Base-by-base conservation (phyloP, 345 rosid genomes). In the Brassica incana region DNA sequence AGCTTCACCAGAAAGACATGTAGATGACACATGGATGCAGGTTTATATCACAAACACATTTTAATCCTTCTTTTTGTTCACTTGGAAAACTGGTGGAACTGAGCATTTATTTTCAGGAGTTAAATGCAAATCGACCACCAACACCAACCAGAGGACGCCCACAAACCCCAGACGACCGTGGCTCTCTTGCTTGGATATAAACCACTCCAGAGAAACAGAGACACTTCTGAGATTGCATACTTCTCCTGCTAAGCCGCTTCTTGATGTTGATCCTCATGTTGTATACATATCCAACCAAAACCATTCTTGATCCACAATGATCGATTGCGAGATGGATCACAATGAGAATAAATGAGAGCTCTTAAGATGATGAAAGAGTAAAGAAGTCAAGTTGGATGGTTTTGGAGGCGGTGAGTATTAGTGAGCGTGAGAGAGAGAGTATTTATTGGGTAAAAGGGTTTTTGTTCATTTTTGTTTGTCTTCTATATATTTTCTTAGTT, bases 21-120 rank as follows among this genome's bases (percentile, higher is more conserved):
- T 84, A 23, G 99, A 95, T 76, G 98, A 95, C 84, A 93, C 97
- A 38, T 95, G 98, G 99, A 93, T 95, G 99, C 99, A 95, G 98
- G 99, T 95, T 63, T 75, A 36, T 14, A 76, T 50, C 23, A 60
- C 33, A 25, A 15, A 75, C 58, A 65, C 33, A 67, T 43, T 14
- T 48, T 15, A 27, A 12, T 27, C 60, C 32, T 54, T 71, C 18
- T 12, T n/a, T 14, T 14, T n/a, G 8, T 20, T 59, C 30, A 14
- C 68, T 4, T 15, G 16, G 14, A 1, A 30, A 52, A 20, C 18
- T 61, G 36, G 30, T 1, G 5, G 16, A n/a, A 5, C 38, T 48
- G 16, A 68, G 38, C 71, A 58, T 78, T 20, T 16, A 2, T 73
- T 60, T 43, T 33, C 88, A 95, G 99, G 99, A 95, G 84, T 85